Evolutionary conservation across 2,329 filamentous ascomycete species (phyloP).

Genomic region (Fusarium sacchari): DNA sequence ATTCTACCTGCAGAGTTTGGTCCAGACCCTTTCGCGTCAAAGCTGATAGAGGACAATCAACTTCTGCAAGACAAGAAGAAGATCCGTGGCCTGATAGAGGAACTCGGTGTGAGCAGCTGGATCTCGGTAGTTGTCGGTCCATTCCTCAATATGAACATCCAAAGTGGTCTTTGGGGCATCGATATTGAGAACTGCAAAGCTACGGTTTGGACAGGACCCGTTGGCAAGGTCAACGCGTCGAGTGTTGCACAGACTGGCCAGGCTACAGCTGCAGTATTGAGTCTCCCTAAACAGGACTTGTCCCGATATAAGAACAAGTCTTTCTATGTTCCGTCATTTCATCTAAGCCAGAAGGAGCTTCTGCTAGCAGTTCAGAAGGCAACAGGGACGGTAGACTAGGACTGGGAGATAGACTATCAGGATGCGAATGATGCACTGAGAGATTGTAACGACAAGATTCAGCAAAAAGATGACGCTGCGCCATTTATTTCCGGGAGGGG

Average conservation of each 20-base stretch:
- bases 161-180: slow-evolving; percentile 17
- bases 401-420: slow-evolving; percentile 9
- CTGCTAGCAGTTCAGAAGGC: slow-evolving; percentile 8
- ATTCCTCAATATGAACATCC: slow-evolving; percentile 9
- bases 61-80: slow-evolving; percentile 15
- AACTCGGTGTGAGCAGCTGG: slow-evolving; percentile 23
- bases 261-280: slow-evolving; percentile 2
- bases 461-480: background rate
- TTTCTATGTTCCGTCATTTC: slow-evolving; percentile 5
- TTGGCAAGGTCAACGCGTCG: background rate
- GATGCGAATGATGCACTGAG: background rate
- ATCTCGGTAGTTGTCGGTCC: slow-evolving; percentile 18
- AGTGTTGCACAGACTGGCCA: slow-evolving; percentile 3
- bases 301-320: slow-evolving; percentile 11
- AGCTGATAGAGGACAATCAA: slow-evolving; percentile 12
- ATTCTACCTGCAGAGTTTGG: slow-evolving; percentile 20
- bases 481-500: slow-evolving; percentile 9
- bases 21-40: slow-evolving; percentile 8
- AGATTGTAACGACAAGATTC: slow-evolving; percentile 4
- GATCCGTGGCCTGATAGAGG: slow-evolving; percentile 12
- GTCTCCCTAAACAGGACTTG: background rate
- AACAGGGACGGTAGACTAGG: background rate
- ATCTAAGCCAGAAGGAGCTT: slow-evolving; percentile 10
- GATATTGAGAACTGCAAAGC: slow-evolving; percentile 7
- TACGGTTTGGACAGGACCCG: background rate